phyloP scores from a whole-genome alignment of 2,329 filamentous ascomycete species.

The Coniochaeta ligniaria region DNA sequence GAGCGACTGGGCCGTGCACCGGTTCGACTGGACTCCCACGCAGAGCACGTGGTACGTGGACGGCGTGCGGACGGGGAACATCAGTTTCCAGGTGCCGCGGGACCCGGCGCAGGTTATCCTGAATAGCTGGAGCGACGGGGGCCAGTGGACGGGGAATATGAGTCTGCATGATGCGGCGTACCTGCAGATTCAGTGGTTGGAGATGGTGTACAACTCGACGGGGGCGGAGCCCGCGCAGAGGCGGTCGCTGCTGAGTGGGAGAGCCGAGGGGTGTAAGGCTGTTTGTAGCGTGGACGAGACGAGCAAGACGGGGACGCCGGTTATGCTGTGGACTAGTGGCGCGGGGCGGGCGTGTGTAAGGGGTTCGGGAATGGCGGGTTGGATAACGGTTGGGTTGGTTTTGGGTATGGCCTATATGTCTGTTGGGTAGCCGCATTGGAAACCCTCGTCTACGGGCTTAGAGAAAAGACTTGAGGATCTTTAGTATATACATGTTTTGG shows the following conservation, averaged over 20 bases:
- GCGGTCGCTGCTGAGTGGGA: not conserved
- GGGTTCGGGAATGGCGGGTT: conserved; percentile 1
- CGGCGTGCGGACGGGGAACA: conserved; percentile 40
- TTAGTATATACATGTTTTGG: not conserved
- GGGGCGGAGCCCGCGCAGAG: not conserved
- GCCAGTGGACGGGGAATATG: conserved; percentile 55
- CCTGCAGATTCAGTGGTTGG: conserved; percentile 56
- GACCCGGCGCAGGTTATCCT: conserved; percentile 45
- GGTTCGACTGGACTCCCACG: conserved; percentile 51
- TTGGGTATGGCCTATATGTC: conserved; percentile 1
- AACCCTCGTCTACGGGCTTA: not conserved
- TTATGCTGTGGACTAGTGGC: conserved; percentile 21
- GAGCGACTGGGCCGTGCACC: conserved; percentile 50
- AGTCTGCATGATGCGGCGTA: conserved; percentile 37
- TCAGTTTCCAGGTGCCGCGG: conserved; percentile 47
- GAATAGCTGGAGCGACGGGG: conserved; percentile 56
- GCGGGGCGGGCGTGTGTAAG: not conserved
- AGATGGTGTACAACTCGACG: conserved; percentile 45
- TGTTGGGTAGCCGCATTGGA: not conserved
- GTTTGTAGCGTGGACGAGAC: conserved; percentile 29
- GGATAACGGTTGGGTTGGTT: conserved; percentile 6
- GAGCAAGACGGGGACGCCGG: conserved; percentile 27
- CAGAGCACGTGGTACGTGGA: conserved; percentile 50
- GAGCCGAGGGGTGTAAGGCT: conserved; percentile 12
- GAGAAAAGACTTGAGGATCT: not conserved